Conservation (phyloP, 2,329 filamentous ascomycete species). For the Helotiales sp. region DNA sequence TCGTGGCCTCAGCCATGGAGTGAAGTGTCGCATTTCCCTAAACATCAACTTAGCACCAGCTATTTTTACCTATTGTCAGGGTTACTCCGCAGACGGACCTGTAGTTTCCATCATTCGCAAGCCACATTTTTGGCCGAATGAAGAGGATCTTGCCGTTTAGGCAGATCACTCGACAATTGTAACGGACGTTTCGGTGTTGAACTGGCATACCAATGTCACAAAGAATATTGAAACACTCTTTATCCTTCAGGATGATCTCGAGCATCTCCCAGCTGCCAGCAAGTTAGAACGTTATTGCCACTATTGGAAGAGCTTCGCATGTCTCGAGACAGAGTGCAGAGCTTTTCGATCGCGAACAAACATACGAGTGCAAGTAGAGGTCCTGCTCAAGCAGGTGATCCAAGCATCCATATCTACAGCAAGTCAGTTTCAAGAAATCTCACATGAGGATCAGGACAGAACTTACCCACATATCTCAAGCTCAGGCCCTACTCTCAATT, state of each 20-base stretch:
- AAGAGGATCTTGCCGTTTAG: conserved; percentile 67
- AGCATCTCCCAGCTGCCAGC: neutral
- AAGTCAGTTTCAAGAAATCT: neutral
- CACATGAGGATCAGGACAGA: neutral
- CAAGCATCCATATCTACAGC: conserved; percentile 54
- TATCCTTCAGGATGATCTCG: neutral
- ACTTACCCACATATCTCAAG: neutral
- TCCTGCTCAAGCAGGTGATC: conserved; percentile 34
- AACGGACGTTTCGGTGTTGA: neutral
- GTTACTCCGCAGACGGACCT: neutral
- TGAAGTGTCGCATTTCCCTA: conserved; percentile 63
- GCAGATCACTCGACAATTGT: conserved; percentile 41
- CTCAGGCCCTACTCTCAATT: conserved; percentile 51
- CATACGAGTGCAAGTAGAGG: neutral
- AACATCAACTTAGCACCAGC: too few species aligned
- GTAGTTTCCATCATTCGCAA: conserved; percentile 70
- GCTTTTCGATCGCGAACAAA: too few species aligned
- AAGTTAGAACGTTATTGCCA: too few species aligned
- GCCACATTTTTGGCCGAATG: conserved; percentile 68
- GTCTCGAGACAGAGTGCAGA: too few species aligned
- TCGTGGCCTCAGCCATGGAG: conserved; percentile 46
- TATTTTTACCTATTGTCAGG: neutral
- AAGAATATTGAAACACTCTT: neutral
- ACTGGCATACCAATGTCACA: conserved; percentile 4
- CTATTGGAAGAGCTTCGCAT: too few species aligned